Conservation (phyloP, 352 stramenopile species). For the Phytophthora litchii region DNA sequence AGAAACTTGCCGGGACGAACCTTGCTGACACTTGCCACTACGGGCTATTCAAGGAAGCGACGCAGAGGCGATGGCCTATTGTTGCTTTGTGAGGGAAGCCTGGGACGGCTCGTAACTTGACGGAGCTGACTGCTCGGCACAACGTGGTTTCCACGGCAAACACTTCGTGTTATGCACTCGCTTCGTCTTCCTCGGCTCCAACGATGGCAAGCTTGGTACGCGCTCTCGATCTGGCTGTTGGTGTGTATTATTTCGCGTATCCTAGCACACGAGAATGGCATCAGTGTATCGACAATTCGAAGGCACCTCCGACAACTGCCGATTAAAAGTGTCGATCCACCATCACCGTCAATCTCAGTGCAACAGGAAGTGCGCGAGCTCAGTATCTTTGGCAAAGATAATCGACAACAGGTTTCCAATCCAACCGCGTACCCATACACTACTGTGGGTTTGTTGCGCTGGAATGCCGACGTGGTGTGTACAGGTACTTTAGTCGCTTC, state of each 20-base stretch:
- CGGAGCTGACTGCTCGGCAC: slow-evolving; percentile 1
- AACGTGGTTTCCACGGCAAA: slow-evolving; percentile 16
- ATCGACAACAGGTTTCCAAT: slow-evolving; percentile 41
- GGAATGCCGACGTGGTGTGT: slow-evolving; percentile 47
- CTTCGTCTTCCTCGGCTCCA: slow-evolving; percentile 1
- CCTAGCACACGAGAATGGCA: background rate
- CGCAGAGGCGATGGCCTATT: slow-evolving; percentile 17
- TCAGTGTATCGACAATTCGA: slow-evolving; percentile 2
- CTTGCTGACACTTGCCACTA: slow-evolving; percentile 10
- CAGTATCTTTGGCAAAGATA: slow-evolving; percentile 54
- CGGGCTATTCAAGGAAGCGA: slow-evolving; percentile 29
- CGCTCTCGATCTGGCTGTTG: slow-evolving; percentile 9
- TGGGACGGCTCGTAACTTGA: slow-evolving; percentile 16
- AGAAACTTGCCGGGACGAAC: slow-evolving; percentile 28
- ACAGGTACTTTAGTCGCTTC: slow-evolving; percentile 61
- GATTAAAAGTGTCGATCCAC: background rate
- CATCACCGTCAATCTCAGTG: background rate
- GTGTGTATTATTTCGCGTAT: slow-evolving; percentile 10
- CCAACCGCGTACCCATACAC: slow-evolving; percentile 53
- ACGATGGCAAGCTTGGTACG: slow-evolving; percentile 7
- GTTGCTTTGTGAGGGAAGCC: slow-evolving; percentile 18
- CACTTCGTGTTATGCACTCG: slow-evolving; percentile 14
- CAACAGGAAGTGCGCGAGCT: slow-evolving; percentile 34
- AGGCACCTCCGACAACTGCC: slow-evolving; percentile 18
- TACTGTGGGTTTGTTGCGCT: slow-evolving; percentile 56